A percentile compares a stretch with the other conserved stretches of the same genome.
phyloP scores from a whole-genome alignment of 192 early-diverging fungal genomes.

The Phlyctochytrium planicorne region DNA sequence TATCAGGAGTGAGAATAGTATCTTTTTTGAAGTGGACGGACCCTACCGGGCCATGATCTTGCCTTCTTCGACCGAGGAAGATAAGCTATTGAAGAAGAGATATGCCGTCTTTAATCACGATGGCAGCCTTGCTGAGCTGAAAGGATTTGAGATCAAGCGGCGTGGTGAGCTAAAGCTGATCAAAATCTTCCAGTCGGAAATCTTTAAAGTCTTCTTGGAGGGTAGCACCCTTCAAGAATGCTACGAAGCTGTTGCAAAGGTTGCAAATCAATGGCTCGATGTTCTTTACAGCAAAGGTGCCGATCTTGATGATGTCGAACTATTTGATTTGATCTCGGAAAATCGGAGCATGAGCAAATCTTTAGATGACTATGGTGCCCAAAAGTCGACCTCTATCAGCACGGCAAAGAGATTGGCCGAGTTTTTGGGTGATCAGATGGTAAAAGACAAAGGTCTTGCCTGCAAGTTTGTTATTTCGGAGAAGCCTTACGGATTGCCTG shows the following conservation, averaged over 20 bases:
- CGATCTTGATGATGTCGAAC: conserved; percentile 78
- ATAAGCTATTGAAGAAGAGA: conserved; percentile 96
- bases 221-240: conserved; percentile 84
- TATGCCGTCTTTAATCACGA: conserved; percentile 98
- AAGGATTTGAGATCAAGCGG: conserved; percentile 98
- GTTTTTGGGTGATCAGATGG: conserved; percentile 97
- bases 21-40: conserved; percentile 99
- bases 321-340: conserved; percentile 96
- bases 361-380: conserved; percentile 87
- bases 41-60: conserved; percentile 98
- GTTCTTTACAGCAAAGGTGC: conserved; percentile 82
- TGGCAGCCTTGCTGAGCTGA: conserved; percentile 91
- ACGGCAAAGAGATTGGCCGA: conserved; percentile 93
- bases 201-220: conserved; percentile 92
- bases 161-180: conserved; percentile 97
- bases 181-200: conserved; percentile 94
- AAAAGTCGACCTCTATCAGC: conserved; percentile 94
- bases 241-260: conserved; percentile 82
- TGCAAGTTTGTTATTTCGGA: conserved; percentile 94
- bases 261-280: conserved; percentile 94
- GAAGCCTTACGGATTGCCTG: conserved; percentile 78
- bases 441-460: conserved; percentile 93
- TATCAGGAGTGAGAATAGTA: conserved; percentile 85
- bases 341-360: conserved; percentile 96
- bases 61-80: conserved; percentile 90